phyloP scores from a whole-genome alignment of 2,329 filamentous ascomycete genomes.

The Cadophora malorum region DNA sequence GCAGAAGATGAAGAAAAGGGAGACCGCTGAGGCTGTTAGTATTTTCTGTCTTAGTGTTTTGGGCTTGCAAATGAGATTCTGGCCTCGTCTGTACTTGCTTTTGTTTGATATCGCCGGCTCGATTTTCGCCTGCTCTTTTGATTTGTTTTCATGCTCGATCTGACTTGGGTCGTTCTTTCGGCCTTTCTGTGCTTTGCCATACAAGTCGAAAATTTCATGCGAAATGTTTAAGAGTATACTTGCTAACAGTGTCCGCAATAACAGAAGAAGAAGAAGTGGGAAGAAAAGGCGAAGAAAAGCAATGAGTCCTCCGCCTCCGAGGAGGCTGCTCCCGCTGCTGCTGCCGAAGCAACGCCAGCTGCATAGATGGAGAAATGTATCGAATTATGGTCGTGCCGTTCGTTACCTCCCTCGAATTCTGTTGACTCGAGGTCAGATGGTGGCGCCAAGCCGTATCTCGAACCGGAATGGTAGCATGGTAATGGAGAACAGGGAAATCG shows the following conservation, averaged over 20 bases:
- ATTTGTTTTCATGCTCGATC: not conserved
- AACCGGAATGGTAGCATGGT: not conserved
- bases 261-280: conserved; percentile 36
- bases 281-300: conserved; percentile 45
- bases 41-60: conserved; percentile 13
- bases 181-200: not conserved
- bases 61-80: conserved; percentile 15
- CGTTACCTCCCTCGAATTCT: not conserved
- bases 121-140: not conserved
- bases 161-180: not conserved
- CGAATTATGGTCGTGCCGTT: not conserved
- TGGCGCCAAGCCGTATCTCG: not conserved
- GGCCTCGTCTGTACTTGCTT: not conserved
- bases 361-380: not conserved
- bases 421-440: not conserved
- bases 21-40: conserved; percentile 40
- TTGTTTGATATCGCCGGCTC: not conserved
- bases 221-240: not conserved
- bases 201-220: not conserved
- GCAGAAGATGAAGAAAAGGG: conserved; percentile 43
- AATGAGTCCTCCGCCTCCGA: conserved; percentile 34
- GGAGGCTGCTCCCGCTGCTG: conserved; percentile 12
- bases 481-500: not conserved
- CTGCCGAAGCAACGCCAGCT: conserved; percentile 20
- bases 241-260: not conserved